Evolutionary conservation across 2,329 filamentous ascomycete genomes (phyloP).

Genomic region (Aspergillus sp.): DNA sequence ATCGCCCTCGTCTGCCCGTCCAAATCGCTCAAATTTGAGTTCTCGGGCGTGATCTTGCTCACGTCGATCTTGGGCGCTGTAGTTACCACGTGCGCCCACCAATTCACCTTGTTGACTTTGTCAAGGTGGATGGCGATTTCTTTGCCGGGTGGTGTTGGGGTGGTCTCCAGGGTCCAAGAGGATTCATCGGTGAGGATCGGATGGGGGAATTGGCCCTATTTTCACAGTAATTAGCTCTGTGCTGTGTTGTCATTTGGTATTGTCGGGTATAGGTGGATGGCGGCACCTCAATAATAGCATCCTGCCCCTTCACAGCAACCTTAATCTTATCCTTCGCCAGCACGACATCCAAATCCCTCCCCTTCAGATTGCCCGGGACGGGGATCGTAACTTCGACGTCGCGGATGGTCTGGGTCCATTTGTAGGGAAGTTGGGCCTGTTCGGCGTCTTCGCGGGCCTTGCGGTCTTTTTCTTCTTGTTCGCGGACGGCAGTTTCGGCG

Average conservation of each 20-base stretch:
- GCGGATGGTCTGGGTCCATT: constrained; percentile 89
- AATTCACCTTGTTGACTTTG: constrained; percentile 95
- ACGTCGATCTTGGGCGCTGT: constrained; percentile 87
- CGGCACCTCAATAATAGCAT: constrained; percentile 69
- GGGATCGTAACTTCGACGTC: constrained; percentile 75
- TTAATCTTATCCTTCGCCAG: constrained; percentile 72
- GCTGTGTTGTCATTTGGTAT: neutral
- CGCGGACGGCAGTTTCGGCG: constrained; percentile 41
- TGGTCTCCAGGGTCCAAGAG: constrained; percentile 82
- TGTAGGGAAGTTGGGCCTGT: constrained; percentile 88
- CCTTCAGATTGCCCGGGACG: constrained; percentile 77
- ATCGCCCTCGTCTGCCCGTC: constrained; percentile 92
- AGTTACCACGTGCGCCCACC: constrained; percentile 92
- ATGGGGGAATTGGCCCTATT: constrained; percentile 76
- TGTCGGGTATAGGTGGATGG: neutral
- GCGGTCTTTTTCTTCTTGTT: constrained; percentile 50
- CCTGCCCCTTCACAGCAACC: constrained; percentile 81
- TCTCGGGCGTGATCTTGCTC: constrained; percentile 88
- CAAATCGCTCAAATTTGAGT: constrained; percentile 81
- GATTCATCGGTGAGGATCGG: constrained; percentile 75
- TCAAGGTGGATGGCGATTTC: constrained; percentile 85
- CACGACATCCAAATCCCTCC: constrained; percentile 72
- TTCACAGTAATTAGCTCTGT: constrained; percentile 1
- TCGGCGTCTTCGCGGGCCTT: constrained; percentile 73
- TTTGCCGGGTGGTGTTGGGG: constrained; percentile 52